Conservation (phyloP, 345 rosid species). For the Anacardium occidentale region DNA sequence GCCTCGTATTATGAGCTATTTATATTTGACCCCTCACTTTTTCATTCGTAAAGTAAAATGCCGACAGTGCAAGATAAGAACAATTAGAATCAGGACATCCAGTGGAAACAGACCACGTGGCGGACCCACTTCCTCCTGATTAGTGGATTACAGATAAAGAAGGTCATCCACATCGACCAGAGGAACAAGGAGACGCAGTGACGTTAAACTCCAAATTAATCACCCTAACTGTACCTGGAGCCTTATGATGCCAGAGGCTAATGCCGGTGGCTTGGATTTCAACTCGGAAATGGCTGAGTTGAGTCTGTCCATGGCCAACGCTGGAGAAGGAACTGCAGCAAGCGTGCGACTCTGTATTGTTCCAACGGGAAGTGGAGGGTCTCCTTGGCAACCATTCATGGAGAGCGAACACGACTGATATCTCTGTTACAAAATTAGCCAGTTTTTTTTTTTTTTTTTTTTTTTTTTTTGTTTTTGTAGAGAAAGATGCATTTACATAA, state of each 20-base stretch:
- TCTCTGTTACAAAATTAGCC: slow-evolving; percentile 27
- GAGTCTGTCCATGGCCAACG: slow-evolving; percentile 56
- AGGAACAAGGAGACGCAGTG: too few relatives aligned
- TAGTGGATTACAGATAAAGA: slow-evolving; percentile 18
- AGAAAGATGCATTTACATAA: background rate
- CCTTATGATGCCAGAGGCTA: slow-evolving; percentile 70
- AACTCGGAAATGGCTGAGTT: slow-evolving; percentile 43
- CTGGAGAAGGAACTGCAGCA: slow-evolving; percentile 44
- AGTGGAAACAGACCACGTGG: slow-evolving; percentile 46
- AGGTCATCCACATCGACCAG: background rate
- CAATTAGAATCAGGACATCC: background rate
- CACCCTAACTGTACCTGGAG: slow-evolving; percentile 47
- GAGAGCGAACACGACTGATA: slow-evolving; percentile 40
- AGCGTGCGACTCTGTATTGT: slow-evolving; percentile 52
- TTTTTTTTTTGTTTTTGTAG: too few relatives aligned
- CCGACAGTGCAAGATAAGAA: slow-evolving; percentile 5
- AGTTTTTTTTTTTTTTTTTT: background rate
- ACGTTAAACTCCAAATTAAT: too few relatives aligned
- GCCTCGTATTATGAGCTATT: background rate
- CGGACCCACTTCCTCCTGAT: slow-evolving; percentile 18
- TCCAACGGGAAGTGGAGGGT: slow-evolving; percentile 47
- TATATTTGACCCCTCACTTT: background rate
- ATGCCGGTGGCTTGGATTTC: slow-evolving; percentile 48
- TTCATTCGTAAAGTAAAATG: background rate
- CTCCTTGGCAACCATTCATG: slow-evolving; percentile 78